phyloP scores from a whole-genome alignment of 129 eudicot genomes.

The Glebionis coronaria region DNA sequence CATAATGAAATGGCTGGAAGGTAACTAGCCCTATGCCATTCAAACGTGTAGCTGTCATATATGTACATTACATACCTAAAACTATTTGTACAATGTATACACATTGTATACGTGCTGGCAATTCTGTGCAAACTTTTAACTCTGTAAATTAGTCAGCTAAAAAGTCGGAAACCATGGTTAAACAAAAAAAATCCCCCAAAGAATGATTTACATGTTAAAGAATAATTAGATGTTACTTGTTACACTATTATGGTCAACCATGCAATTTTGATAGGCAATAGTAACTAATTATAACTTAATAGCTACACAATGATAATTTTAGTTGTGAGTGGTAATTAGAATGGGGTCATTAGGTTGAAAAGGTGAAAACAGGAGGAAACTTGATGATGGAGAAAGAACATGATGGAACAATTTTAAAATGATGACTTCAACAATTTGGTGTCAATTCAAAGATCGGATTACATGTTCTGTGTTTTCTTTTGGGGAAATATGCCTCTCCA shows the following conservation, averaged over 20 bases:
- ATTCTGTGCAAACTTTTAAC: no score
- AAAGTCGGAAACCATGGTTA: no score
- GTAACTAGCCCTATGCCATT: no score
- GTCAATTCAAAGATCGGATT: conserved; percentile 28
- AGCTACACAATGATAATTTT: conserved; percentile 17
- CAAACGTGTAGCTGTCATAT: no score
- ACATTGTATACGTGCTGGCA: no score
- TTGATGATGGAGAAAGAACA: conserved; percentile 23
- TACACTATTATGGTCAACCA: conserved; percentile 14
- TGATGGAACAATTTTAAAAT: conserved; percentile 30
- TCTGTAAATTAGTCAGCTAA: no score
- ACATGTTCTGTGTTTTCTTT: conserved; percentile 36
- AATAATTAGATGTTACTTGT: neutral
- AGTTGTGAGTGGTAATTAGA: conserved; percentile 16
- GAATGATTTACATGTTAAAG: no score
- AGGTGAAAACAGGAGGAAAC: conserved; percentile 19
- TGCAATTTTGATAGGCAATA: neutral
- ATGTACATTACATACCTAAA: no score
- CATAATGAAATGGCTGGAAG: no score
- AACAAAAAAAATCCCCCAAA: no score
- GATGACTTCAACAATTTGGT: conserved; percentile 27
- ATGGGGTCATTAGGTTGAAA: conserved; percentile 21
- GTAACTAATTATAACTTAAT: conserved; percentile 9
- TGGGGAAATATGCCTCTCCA: conserved; percentile 14
- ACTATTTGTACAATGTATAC: no score